phyloP scores from a whole-genome alignment of 2,329 filamentous ascomycete genomes.

The Xylariaceae sp. region DNA sequence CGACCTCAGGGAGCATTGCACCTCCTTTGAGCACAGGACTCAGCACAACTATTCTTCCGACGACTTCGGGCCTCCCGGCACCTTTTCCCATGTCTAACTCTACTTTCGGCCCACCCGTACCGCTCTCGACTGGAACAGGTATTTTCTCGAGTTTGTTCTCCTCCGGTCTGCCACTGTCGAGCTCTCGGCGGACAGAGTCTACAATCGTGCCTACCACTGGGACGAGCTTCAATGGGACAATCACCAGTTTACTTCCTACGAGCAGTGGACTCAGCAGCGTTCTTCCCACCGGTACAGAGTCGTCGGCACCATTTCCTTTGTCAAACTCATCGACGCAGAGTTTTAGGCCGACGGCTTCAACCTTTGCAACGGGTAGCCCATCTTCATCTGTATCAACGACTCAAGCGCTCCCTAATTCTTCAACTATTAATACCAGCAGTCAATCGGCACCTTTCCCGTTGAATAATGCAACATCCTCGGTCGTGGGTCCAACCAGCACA shows the following conservation, averaged over 20 bases:
- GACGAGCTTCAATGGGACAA: neutral
- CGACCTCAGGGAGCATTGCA: too few relatives aligned
- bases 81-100: neutral
- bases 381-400: constrained; percentile 2
- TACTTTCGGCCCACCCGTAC: neutral
- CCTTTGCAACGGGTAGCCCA: too few relatives aligned
- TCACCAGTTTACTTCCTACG: neutral
- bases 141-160: neutral
- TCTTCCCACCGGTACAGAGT: constrained; percentile 1
- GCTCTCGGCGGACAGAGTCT: too few relatives aligned
- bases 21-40: too few relatives aligned
- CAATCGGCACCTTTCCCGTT: constrained; percentile 1
- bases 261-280: neutral
- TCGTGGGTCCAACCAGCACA: neutral
- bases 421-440: neutral
- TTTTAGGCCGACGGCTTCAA: too few relatives aligned
- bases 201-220: neutral
- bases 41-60: too few relatives aligned
- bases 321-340: too few relatives aligned
- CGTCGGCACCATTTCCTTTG: neutral
- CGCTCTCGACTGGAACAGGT: neutral
- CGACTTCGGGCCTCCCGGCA: neutral
- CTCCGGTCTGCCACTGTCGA: too few relatives aligned
- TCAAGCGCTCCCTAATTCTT: constrained; percentile 1
- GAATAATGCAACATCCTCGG: neutral